Evolutionary conservation across 129 eudicot species (phyloP).

Genomic region (Centella asiatica): DNA sequence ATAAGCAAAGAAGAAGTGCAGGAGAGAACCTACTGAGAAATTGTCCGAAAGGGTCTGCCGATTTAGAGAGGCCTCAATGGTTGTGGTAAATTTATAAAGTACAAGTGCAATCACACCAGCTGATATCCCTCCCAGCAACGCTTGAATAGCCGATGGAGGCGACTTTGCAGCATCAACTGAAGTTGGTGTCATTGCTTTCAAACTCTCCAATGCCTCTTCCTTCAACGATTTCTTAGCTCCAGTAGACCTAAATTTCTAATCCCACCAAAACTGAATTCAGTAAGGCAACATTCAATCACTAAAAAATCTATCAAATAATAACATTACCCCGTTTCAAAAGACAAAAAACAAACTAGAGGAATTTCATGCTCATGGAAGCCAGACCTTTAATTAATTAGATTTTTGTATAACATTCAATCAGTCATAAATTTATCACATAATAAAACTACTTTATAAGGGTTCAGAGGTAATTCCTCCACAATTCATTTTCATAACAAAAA

Average conservation of each 20-base stretch:
- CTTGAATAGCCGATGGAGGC: constrained; percentile 72
- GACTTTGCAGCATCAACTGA: constrained; percentile 38
- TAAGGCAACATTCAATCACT: background rate
- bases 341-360: no score
- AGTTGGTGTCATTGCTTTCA: constrained; percentile 58
- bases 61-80: constrained; percentile 75
- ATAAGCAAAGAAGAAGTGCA: background rate
- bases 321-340: no score
- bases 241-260: constrained; percentile 74
- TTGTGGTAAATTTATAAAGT: constrained; percentile 80
- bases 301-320: background rate
- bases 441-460: no score
- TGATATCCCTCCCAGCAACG: constrained; percentile 74
- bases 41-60: constrained; percentile 77
- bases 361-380: no score
- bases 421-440: no score
- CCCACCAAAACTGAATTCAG: constrained; percentile 18
- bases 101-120: constrained; percentile 84
- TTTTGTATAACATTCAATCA: no score
- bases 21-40: constrained; percentile 57
- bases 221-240: constrained; percentile 67
- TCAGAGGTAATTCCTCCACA: no score
- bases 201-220: constrained; percentile 86
- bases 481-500: no score
- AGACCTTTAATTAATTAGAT: no score